These are phyloP conservation scores for Cercospora zeae-maydis DNA, from an alignment of 2,329 filamentous ascomycete genomes.

Conservation along the genomic window DNA sequence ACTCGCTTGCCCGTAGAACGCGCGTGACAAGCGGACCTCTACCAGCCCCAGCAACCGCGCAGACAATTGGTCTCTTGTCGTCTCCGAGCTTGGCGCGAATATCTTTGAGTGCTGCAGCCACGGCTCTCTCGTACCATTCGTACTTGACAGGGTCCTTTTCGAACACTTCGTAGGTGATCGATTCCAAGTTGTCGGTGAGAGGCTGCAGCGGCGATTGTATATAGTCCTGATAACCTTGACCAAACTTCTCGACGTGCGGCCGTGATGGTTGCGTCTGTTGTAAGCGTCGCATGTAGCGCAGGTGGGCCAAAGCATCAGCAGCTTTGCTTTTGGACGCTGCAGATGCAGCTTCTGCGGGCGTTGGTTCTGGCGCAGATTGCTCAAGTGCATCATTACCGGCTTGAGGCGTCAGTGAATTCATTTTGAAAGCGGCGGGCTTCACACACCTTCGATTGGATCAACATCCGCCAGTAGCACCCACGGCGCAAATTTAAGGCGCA, in stretches of 20 bases:
- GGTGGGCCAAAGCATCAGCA: slow-evolving; percentile 57
- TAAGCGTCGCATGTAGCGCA: slow-evolving; percentile 79
- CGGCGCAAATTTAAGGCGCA: slow-evolving; percentile 55
- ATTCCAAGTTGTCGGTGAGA: slow-evolving; percentile 92
- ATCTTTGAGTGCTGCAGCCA: slow-evolving; percentile 74
- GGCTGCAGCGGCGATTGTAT: slow-evolving; percentile 92
- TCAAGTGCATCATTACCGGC: neutral
- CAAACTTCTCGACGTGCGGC: slow-evolving; percentile 62
- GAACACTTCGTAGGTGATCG: slow-evolving; percentile 96
- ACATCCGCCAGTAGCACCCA: slow-evolving; percentile 61
- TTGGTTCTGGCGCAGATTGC: slow-evolving; percentile 48
- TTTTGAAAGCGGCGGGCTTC: neutral
- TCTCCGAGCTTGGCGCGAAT: slow-evolving; percentile 78
- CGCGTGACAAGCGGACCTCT: slow-evolving; percentile 88
- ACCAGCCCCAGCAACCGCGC: slow-evolving; percentile 90
- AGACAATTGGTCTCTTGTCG: slow-evolving; percentile 66
- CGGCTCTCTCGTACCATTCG: slow-evolving; percentile 85
- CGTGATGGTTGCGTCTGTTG: slow-evolving; percentile 73
- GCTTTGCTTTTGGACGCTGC: slow-evolving; percentile 42
- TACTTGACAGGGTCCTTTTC: slow-evolving; percentile 99
- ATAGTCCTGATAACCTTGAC: slow-evolving; percentile 82
- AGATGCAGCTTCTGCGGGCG: slow-evolving; percentile 62
- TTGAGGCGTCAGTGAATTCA: neutral
- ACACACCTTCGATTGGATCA: slow-evolving; percentile 43
- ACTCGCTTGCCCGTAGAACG: slow-evolving; percentile 73